These are phyloP conservation scores for Rossbeevera mucosa DNA, from an alignment of 768 basidiomycete species.

Conservation along the genomic window DNA sequence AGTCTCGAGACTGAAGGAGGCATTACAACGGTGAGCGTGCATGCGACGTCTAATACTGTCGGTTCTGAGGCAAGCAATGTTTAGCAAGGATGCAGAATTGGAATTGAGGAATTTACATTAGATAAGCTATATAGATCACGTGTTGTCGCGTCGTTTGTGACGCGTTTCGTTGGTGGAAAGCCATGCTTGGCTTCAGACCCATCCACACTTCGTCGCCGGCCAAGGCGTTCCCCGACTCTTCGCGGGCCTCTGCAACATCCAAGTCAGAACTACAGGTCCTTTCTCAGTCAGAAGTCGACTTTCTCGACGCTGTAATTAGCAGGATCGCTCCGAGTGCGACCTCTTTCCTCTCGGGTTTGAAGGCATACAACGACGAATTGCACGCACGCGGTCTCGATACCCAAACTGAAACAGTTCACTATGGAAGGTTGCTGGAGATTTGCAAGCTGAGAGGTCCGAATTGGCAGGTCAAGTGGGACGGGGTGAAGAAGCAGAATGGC, in stretches of 20 bases:
- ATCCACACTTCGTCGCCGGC: conserved; percentile 46
- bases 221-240: conserved; percentile 36
- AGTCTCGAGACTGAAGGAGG: conserved; percentile 14
- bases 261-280: conserved; percentile 49
- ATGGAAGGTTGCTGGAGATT: conserved; percentile 77
- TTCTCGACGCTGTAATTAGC: conserved; percentile 70
- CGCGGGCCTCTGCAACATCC: conserved; percentile 38
- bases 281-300: conserved; percentile 53
- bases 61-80: conserved; percentile 9
- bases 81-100: conserved; percentile 9
- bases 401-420: conserved; percentile 72
- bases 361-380: conserved; percentile 78
- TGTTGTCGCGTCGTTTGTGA: conserved; percentile 23
- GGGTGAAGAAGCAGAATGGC: conserved; percentile 56
- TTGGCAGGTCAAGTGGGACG: conserved; percentile 81
- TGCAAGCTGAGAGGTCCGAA: conserved; percentile 74
- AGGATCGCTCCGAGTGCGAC: conserved; percentile 66
- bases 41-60: no score
- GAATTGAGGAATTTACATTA: conserved; percentile 4
- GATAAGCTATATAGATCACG: conserved; percentile 24
- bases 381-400: conserved; percentile 71
- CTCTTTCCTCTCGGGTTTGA: conserved; percentile 77
- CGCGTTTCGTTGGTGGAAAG: conserved; percentile 13
- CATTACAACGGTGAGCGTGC: conserved; percentile 18
- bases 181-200: conserved; percentile 48